Evolutionary conservation across 2,329 filamentous ascomycete genomes (phyloP).

Genomic region (Aspergillus brunneoviolaceus): DNA sequence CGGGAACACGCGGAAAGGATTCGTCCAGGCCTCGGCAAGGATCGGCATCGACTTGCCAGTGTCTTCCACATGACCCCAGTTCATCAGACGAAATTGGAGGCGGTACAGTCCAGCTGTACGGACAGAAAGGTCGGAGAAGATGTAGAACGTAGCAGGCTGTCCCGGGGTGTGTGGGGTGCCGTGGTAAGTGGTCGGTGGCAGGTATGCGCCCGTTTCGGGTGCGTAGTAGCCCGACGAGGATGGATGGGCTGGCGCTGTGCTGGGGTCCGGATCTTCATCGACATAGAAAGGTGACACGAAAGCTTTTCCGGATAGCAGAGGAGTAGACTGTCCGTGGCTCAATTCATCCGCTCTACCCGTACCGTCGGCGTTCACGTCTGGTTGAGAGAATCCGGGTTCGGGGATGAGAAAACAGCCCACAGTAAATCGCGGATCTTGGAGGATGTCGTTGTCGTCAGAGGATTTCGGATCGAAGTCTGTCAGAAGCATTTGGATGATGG

Average conservation of each 20-base stretch:
- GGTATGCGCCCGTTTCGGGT: constrained; percentile 10
- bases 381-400: constrained; percentile 19
- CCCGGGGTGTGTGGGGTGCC: constrained; percentile 15
- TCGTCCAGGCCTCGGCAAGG: constrained; percentile 41
- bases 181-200: constrained; percentile 1
- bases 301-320: constrained; percentile 39
- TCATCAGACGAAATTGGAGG: constrained; percentile 48
- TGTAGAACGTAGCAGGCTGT: constrained; percentile 46
- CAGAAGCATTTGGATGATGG: constrained; percentile 48
- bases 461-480: constrained; percentile 44
- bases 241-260: constrained; percentile 41
- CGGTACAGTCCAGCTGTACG: constrained; percentile 47
- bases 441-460: constrained; percentile 36
- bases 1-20: constrained; percentile 43
- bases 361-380: constrained; percentile 11
- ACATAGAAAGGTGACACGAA: constrained; percentile 46
- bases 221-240: constrained; percentile 21
- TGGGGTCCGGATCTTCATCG: constrained; percentile 44
- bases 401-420: constrained; percentile 47
- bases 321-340: constrained; percentile 24
- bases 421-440: constrained; percentile 43
- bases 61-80: constrained; percentile 37
- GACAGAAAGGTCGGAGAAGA: constrained; percentile 50
- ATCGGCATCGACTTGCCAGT: constrained; percentile 39
- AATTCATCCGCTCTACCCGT: constrained; percentile 4